Evolutionary conservation across 2,329 filamentous ascomycete genomes (phyloP), one percentile per base, ranked within the genome.

Genomic region (Aquanectria penicillioides): DNA sequence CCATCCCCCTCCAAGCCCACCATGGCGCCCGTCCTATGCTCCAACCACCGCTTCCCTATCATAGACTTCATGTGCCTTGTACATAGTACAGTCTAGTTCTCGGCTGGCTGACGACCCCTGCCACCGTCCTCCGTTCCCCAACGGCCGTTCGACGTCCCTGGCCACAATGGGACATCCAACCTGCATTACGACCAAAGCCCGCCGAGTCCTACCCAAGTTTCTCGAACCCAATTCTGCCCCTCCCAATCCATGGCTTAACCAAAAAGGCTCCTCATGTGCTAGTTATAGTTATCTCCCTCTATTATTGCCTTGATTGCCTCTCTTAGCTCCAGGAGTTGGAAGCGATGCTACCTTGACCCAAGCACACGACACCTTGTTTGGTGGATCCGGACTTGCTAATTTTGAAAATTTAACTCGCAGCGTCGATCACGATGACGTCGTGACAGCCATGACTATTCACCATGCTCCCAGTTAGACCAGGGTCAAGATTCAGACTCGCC

Each of bases 351-450:
- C 43, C 38, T 49, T 48, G 37, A 25, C 23, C 43, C 25, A 25
- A 52, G n/a, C n/a, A n/a, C n/a, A n/a, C n/a, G n/a, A n/a, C n/a
- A n/a, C n/a, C n/a, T 13, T 7, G 17, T 10, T 29, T 40, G 18
- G 49, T 43, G 50, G 56, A 34, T 43, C 50, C 40, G 20, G 36
- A 5, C 36, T 28, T 17, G 41, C 20, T 38, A 38, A 47, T 41
- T 33, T 22, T 34, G 34, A 36, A 37, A 18, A 44, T 49, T 50
- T 59, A 36, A 59, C 50, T 59, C 55, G 50, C 56, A 59, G 56
- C 36, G 50, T 29, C 43, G 43, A 59, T 55, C 56, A 37, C 25
- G 13, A 59, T 59, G 41, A 59, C 56, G 50, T 59, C 56, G 56
- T 23, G 22, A 38, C 26, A 10, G 46, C 28, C 23, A 29, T 34